Evolutionary conservation across 2,329 filamentous ascomycete genomes (phyloP).

Genomic region (Aspergillus sp.): DNA sequence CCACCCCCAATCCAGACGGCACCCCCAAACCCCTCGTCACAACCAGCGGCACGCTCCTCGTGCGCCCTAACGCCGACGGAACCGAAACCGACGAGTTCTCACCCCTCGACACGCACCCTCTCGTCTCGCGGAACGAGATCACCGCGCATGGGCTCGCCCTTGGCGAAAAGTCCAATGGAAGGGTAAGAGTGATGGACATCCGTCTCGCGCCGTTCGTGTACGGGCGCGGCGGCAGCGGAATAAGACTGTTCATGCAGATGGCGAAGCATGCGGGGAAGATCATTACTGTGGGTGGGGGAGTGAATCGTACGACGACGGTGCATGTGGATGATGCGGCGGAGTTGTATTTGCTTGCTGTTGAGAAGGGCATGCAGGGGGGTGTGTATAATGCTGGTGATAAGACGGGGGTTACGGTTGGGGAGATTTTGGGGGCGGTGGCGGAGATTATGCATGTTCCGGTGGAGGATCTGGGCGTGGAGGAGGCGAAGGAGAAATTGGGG

Average conservation of each 20-base stretch:
- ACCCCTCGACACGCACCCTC: conserved; percentile 13
- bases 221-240: conserved; percentile 31
- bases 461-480: conserved; percentile 27
- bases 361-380: conserved; percentile 39
- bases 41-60: conserved; percentile 40
- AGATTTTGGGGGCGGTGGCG: conserved; percentile 34
- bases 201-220: conserved; percentile 46
- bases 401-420: conserved; percentile 30
- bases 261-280: conserved; percentile 34
- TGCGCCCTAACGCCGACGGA: conserved; percentile 21
- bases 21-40: conserved; percentile 36
- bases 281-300: conserved; percentile 35
- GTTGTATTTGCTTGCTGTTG: conserved; percentile 42
- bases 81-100: conserved; percentile 33
- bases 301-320: conserved; percentile 41
- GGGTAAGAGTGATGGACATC: conserved; percentile 28
- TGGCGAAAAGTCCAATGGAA: conserved; percentile 23
- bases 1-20: no score
- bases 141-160: conserved; percentile 4
- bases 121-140: not conserved
- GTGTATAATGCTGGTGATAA: conserved; percentile 43
- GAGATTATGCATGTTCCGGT: conserved; percentile 37
- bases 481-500: conserved; percentile 34
- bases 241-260: conserved; percentile 22
- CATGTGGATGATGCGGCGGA: conserved; percentile 44